These are phyloP conservation scores for Diaporthe sp. DNA, from an alignment of 2,329 filamentous ascomycete species.

Conservation along the genomic window DNA sequence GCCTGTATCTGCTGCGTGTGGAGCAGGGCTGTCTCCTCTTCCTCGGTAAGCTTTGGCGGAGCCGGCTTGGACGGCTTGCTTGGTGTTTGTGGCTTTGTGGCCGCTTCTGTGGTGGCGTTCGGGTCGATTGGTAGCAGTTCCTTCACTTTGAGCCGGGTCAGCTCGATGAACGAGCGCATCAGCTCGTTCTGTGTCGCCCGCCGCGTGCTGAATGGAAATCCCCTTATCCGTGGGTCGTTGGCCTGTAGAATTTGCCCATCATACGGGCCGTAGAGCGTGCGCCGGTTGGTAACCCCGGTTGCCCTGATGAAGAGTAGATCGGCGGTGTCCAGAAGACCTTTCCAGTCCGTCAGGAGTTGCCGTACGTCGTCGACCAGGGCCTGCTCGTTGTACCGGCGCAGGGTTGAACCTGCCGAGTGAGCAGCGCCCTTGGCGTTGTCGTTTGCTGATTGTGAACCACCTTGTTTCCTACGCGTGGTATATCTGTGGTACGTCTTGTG, in stretches of 20 bases:
- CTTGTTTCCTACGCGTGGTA: conserved; percentile 95
- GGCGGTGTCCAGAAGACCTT: conserved; percentile 82
- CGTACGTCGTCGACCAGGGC: conserved; percentile 92
- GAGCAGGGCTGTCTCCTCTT: conserved; percentile 83
- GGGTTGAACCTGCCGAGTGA: conserved; percentile 90
- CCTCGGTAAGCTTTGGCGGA: conserved; percentile 78
- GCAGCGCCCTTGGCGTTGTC: conserved; percentile 94
- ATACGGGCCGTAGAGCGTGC: conserved; percentile 91
- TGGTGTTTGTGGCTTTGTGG: conserved; percentile 51
- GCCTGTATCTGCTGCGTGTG: conserved; percentile 93
- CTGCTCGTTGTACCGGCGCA: conserved; percentile 94
- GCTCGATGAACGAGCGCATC: conserved; percentile 93
- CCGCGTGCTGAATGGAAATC: conserved; percentile 93
- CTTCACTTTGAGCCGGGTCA: conserved; percentile 89
- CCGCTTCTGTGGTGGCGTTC: conserved; percentile 50
- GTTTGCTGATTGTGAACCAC: conserved; percentile 93
- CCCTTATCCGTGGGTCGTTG: conserved; percentile 84
- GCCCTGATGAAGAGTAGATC: conserved; percentile 91
- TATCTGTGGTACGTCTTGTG: conserved; percentile 99
- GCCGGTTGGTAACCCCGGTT: conserved; percentile 86
- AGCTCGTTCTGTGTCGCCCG: conserved; percentile 94
- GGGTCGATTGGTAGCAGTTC: conserved; percentile 78
- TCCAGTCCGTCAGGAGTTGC: conserved; percentile 86
- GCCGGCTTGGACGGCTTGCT: conserved; percentile 63
- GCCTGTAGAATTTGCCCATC: conserved; percentile 85